Base-by-base conservation (phyloP, 1,284 basidiomycete species). In the Chiua sp. region DNA sequence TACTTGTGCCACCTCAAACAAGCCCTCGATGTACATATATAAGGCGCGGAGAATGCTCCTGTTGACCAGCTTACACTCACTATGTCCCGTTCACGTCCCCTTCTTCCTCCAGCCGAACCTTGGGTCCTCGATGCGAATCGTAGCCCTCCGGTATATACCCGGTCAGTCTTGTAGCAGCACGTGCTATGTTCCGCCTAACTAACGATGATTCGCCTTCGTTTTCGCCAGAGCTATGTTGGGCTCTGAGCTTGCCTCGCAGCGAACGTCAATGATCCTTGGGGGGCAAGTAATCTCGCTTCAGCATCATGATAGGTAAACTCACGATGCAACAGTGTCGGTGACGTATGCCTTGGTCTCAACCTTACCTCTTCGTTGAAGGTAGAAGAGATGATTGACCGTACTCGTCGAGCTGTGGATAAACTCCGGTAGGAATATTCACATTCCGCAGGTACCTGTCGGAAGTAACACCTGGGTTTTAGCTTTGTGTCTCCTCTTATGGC, bases 401-500 rank as follows among this genome's bases (percentile, higher is more conserved):
- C 59, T 28, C 66, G 64, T 15, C 26, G 6, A 32, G 66, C 66
- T 7, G 59, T 70, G 23, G 44, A 68, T 23, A 68, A 68, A 55
- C 66, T 67, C 35, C 64, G 66, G 66, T 68, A 49, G 53, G 58
- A 20, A 26, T 5, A 15, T 22, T 33, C 37, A 35, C 42, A 13
- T 5, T 4, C 3, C 3, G 12, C 39, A 6, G n/a, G 20, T 20
- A 7, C 11, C 7, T 42, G 10, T 13, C 16, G n/a, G 3, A 6
- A 22, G 13, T 22, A 28, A 47, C n/a, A 11, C 16, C 3, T 15
- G 16, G 32, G 7, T 20, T 18, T 2, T 30, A 70, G 68, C 10
- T 68, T 70, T 35, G 55, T 68, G n/a, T 68, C 55, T 48, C 66
- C 66, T 7, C 53, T 66, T 47, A 64, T 70, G 13, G 59, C 66